These are phyloP conservation scores for Shiraia bambusicola DNA, from an alignment of 2,329 filamentous ascomycete species.

Conservation along the genomic window DNA sequence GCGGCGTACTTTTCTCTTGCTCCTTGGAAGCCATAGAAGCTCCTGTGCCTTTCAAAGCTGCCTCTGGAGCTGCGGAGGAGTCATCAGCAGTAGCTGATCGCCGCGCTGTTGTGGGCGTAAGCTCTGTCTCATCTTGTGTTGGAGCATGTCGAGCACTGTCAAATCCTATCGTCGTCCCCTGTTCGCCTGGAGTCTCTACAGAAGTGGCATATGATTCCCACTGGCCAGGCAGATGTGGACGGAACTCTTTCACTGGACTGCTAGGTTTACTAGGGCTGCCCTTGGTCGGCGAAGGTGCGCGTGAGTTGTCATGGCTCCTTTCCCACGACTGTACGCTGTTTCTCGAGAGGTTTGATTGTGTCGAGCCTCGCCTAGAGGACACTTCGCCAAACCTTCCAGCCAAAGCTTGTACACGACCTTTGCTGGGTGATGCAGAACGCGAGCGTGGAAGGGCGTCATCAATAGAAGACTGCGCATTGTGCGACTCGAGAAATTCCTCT, in stretches of 20 bases:
- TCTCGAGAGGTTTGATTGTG: conserved; percentile 46
- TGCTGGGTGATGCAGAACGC: conserved; percentile 50
- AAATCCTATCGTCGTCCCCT: conserved; percentile 29
- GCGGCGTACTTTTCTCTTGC: conserved; percentile 6
- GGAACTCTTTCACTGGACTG: conserved; percentile 44
- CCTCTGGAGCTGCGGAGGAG: conserved; percentile 39
- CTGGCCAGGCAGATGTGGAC: conserved; percentile 55
- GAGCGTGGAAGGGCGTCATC: conserved; percentile 33
- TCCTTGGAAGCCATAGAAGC: conserved; percentile 47
- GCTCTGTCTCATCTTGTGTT: conserved; percentile 32
- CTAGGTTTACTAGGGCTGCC: conserved; percentile 39
- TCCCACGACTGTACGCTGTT: conserved; percentile 46
- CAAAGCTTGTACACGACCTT: conserved; percentile 54
- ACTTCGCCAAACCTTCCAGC: conserved; percentile 54
- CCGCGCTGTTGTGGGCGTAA: conserved; percentile 43
- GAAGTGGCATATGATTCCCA: conserved; percentile 55
- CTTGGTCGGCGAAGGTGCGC: conserved; percentile 36
- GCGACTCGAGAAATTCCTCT: conserved; percentile 39
- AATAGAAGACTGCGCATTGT: conserved; percentile 30
- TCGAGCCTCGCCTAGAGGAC: conserved; percentile 50
- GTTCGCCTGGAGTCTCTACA: conserved; percentile 33
- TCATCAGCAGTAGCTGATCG: conserved; percentile 26
- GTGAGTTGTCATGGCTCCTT: conserved; percentile 41
- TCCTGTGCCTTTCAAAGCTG: conserved; percentile 50
- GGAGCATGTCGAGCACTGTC: conserved; percentile 8